Percentiles rank a stretch among this genome's conserved stretches.
Conservation (phyloP, 805 yeast species). For the Pichia kluyveri region DNA sequence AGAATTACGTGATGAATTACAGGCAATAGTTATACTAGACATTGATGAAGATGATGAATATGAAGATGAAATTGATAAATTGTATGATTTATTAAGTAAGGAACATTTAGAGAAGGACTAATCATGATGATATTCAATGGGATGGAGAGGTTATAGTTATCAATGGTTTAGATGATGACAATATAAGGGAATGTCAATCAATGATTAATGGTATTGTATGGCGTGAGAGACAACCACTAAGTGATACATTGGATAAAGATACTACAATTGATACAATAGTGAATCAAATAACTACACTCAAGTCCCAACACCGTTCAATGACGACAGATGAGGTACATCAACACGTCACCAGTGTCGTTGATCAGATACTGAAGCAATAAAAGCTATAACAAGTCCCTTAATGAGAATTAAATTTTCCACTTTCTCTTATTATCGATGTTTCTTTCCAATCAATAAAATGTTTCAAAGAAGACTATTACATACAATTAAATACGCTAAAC, state of each 20-base stretch:
- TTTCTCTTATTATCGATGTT: too few species aligned
- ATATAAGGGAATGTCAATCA: not conserved
- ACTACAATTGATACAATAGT: too few species aligned
- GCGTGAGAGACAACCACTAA: not conserved
- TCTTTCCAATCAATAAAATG: too few species aligned
- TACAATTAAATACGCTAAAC: slow-evolving; percentile 15
- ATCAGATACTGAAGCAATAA: too few species aligned
- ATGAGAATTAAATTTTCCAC: too few species aligned
- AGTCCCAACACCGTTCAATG: too few species aligned
- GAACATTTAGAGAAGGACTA: slow-evolving; percentile 15
- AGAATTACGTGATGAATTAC: slow-evolving; percentile 37
- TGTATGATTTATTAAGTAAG: slow-evolving; percentile 13
- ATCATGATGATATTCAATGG: slow-evolving; percentile 18
- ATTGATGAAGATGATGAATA: not conserved
- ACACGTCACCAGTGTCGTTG: too few species aligned
- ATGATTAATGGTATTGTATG: slow-evolving; percentile 5
- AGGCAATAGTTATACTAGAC: slow-evolving; percentile 6
- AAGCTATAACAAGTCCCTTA: too few species aligned
- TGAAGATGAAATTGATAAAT: not conserved
- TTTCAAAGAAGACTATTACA: slow-evolving; percentile 15
- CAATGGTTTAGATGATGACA: slow-evolving; percentile 12
- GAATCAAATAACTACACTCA: too few species aligned
- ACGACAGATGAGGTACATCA: too few species aligned
- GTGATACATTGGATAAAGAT: too few species aligned
- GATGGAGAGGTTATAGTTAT: slow-evolving; percentile 30